phyloP scores from a whole-genome alignment of 2,329 filamentous ascomycete species.

The Magnaporthiopsis rhizophila region DNA sequence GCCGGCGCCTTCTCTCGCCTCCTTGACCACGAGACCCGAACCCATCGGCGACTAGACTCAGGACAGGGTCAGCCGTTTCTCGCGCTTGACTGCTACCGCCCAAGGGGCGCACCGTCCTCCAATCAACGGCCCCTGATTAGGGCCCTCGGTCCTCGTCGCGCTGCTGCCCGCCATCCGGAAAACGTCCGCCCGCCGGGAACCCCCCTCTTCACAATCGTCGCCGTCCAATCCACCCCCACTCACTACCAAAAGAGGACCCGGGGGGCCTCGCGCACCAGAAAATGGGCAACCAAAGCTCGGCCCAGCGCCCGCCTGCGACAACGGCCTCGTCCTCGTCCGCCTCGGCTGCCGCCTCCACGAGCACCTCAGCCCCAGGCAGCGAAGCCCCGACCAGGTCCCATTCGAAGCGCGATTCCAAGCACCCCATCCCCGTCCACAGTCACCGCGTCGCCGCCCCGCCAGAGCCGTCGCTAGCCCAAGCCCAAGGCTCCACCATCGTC shows the following conservation, averaged over 20 bases:
- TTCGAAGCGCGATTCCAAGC: conserved; percentile 36
- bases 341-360: conserved; percentile 16
- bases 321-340: conserved; percentile 17
- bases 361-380: conserved; percentile 19
- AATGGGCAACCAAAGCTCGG: conserved; percentile 39
- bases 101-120: background rate
- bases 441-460: conserved; percentile 52
- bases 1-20: too few relatives aligned
- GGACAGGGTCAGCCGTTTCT: conserved; percentile 2
- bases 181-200: conserved; percentile 1
- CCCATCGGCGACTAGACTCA: conserved; percentile 5
- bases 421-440: conserved; percentile 47
- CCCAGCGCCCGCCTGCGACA: conserved; percentile 28
- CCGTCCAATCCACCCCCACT: conserved; percentile 1
- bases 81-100: conserved; percentile 4
- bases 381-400: conserved; percentile 13
- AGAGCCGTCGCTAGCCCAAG: conserved; percentile 54
- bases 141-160: conserved; percentile 1
- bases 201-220: background rate
- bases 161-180: background rate
- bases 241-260: conserved; percentile 1
- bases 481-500: conserved; percentile 43
- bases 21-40: background rate
- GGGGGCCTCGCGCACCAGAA: conserved; percentile 12
- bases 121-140: conserved; percentile 4